Evolutionary conservation across 805 yeast genomes (phyloP).

Genomic region (Yarrowia sp.): DNA sequence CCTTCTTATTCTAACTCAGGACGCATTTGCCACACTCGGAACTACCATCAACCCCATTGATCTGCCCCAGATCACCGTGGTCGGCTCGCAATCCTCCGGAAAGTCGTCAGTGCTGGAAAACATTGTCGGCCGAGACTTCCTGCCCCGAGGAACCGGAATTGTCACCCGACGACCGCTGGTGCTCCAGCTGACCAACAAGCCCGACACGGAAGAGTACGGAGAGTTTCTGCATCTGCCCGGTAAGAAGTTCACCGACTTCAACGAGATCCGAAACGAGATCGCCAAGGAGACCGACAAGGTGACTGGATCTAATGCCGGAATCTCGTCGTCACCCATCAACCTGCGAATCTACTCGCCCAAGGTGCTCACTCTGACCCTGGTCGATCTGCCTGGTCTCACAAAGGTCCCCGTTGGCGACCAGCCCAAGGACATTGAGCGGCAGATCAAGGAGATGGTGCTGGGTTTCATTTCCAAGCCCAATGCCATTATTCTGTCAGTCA

Average conservation of each 20-base stretch:
- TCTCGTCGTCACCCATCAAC: slow-evolving; percentile 90
- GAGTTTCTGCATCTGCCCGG: slow-evolving; percentile 93
- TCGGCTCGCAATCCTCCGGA: slow-evolving; percentile 90
- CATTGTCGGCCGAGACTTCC: slow-evolving; percentile 88
- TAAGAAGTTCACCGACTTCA: slow-evolving; percentile 84
- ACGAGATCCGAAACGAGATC: slow-evolving; percentile 87
- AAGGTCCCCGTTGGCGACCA: slow-evolving; percentile 99
- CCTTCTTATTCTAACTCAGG: slow-evolving; percentile 52
- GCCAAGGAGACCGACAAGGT: slow-evolving; percentile 88
- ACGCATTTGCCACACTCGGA: slow-evolving; percentile 92
- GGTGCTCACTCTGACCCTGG: slow-evolving; percentile 91
- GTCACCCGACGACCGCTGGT: slow-evolving; percentile 88
- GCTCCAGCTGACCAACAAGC: slow-evolving; percentile 73
- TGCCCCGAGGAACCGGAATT: slow-evolving; percentile 90
- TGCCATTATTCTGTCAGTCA: slow-evolving; percentile 92
- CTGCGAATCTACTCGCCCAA: slow-evolving; percentile 93
- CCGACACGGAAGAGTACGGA: slow-evolving; percentile 77
- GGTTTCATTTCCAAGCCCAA: slow-evolving; percentile 95
- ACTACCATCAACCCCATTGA: slow-evolving; percentile 87
- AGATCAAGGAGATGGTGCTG: slow-evolving; percentile 89
- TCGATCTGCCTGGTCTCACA: slow-evolving; percentile 96
- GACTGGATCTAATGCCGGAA: slow-evolving; percentile 77
- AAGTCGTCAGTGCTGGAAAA: slow-evolving; percentile 89
- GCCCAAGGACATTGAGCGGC: slow-evolving; percentile 95
- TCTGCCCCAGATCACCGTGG: slow-evolving; percentile 87